These are phyloP conservation scores for Prunus davidiana DNA, from an alignment of 306 rosid genomes.

Conservation along the genomic window DNA sequence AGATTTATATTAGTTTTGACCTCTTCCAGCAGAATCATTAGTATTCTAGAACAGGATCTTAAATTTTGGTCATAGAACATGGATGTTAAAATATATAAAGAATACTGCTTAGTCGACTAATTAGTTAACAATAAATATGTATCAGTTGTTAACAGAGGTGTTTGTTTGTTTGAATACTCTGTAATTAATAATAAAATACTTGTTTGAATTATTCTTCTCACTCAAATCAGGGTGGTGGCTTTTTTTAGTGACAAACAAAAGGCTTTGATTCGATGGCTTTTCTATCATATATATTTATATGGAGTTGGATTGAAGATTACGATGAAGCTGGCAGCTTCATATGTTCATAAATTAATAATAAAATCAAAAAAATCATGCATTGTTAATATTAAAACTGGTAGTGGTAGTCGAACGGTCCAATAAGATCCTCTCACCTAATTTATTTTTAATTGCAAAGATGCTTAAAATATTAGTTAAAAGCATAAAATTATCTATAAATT, in stretches of 20 bases:
- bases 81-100: constrained; percentile 2
- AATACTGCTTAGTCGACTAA: background rate
- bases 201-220: constrained; percentile 43
- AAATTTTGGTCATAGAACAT: constrained; percentile 5
- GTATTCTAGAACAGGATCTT: constrained; percentile 22
- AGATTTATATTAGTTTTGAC: background rate
- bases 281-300: constrained; percentile 2
- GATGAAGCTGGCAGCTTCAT: background rate
- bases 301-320: constrained; percentile 24
- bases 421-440: constrained; percentile 9
- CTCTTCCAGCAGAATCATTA: background rate
- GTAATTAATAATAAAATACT: background rate
- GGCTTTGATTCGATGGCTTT: constrained; percentile 22
- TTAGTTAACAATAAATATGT: background rate
- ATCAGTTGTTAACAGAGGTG: constrained; percentile 1
- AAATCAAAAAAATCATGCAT: background rate
- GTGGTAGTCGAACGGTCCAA: constrained; percentile 23
- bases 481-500: background rate
- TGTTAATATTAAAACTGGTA: background rate
- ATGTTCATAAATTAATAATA: background rate
- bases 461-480: background rate
- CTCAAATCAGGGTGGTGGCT: constrained; percentile 18
- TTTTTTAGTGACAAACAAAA: constrained; percentile 19
- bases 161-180: constrained; percentile 11
- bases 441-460: constrained; percentile 20